Evolutionary conservation across 176 grass and related monocot genomes (phyloP).

Genomic region (Metroxylon sagu): DNA sequence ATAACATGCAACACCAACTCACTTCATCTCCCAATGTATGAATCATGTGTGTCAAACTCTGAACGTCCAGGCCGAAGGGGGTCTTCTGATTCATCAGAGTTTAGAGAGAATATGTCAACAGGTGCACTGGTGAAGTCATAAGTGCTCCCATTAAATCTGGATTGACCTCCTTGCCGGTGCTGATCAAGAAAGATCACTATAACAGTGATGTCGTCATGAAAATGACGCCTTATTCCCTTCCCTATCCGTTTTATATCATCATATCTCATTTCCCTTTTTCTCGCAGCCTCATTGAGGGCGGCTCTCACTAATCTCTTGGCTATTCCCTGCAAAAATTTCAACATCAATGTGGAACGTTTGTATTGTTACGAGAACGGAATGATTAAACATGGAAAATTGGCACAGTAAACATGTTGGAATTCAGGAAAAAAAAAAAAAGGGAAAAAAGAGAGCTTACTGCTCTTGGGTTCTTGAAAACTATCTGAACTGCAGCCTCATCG

Average conservation of each 20-base stretch:
- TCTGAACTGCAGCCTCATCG: conserved; percentile 10
- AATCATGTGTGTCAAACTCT: too few species aligned
- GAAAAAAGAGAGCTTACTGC: neutral
- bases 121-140: conserved; percentile 14
- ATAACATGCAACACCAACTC: too few species aligned
- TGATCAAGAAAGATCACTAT: conserved; percentile 38
- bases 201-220: conserved; percentile 61
- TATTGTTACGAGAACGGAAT: too few species aligned
- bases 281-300: conserved; percentile 47
- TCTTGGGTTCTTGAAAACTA: conserved; percentile 15
- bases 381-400: too few species aligned
- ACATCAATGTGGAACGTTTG: too few species aligned
- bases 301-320: conserved; percentile 46
- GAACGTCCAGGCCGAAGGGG: neutral
- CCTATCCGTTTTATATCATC: conserved; percentile 41
- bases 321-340: conserved; percentile 28
- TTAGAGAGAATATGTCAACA: conserved; percentile 7
- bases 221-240: conserved; percentile 50
- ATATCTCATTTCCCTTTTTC: conserved; percentile 53
- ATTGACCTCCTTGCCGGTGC: neutral
- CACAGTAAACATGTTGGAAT: too few species aligned
- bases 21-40: too few species aligned
- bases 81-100: neutral
- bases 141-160: neutral
- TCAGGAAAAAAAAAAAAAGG: neutral